Percentiles rank a stretch among this genome's conserved stretches.
These are phyloP conservation scores for Daldinia decipiens DNA, from an alignment of 495 filamentous ascomycete genomes.

Conservation along the genomic window DNA sequence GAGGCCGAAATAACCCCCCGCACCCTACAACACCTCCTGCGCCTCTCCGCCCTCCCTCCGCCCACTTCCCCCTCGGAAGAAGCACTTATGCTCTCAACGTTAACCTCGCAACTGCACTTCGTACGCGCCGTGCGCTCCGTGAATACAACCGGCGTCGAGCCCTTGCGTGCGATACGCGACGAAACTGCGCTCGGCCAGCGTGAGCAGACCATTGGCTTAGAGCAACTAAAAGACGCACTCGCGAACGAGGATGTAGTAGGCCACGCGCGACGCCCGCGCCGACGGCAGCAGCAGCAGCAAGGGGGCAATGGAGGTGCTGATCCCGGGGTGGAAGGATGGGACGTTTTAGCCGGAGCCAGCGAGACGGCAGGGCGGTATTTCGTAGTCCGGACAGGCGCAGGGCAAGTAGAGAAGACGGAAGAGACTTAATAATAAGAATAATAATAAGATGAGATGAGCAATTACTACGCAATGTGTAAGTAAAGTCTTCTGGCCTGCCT, in stretches of 20 bases:
- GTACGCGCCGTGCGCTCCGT: conserved; percentile 84
- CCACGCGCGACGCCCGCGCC: conserved; percentile 57
- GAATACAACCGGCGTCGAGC: conserved; percentile 74
- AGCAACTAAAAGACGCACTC: conserved; percentile 52
- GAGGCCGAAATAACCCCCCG: conserved; percentile 50
- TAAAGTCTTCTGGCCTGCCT: conserved; percentile 7
- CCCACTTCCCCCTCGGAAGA: conserved; percentile 69
- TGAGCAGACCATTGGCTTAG: conserved; percentile 57
- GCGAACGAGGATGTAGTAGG: conserved; percentile 56
- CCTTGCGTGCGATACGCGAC: conserved; percentile 82
- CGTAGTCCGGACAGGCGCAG: conserved; percentile 70
- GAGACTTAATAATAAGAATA: conserved; percentile 10
- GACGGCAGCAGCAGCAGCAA: conserved; percentile 44
- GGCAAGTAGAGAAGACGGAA: conserved; percentile 9
- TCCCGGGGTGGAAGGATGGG: conserved; percentile 66
- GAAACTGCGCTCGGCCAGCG: conserved; percentile 66
- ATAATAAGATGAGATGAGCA: not conserved
- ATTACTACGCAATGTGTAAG: conserved; percentile 16
- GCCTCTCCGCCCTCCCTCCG: conserved; percentile 85
- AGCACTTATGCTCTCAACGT: conserved; percentile 71
- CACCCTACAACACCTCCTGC: conserved; percentile 82
- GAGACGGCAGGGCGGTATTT: conserved; percentile 79
- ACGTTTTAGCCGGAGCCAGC: conserved; percentile 72
- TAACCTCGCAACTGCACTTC: conserved; percentile 88
- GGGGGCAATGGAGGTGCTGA: conserved; percentile 8